These are phyloP conservation scores for Pseudopithomyces maydicus DNA, from an alignment of 2,329 filamentous ascomycete species.

Conservation along the genomic window DNA sequence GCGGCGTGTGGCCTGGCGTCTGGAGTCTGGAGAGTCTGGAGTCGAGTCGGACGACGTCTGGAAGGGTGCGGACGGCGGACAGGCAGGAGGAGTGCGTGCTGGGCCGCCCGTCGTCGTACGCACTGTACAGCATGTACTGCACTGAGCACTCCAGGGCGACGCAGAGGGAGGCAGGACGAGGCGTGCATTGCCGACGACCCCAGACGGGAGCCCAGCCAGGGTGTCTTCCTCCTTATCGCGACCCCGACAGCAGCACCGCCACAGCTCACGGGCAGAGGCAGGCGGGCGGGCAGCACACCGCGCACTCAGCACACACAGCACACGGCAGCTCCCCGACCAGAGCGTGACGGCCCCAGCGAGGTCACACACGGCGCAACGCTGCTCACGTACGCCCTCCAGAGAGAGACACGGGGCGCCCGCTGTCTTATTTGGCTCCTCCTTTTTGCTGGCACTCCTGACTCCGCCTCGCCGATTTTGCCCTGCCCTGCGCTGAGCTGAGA, in stretches of 20 bases:
- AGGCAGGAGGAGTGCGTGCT: too few species aligned
- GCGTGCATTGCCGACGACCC: background rate
- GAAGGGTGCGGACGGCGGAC: background rate
- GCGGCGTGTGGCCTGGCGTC: too few species aligned
- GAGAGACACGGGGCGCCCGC: background rate
- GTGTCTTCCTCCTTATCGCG: background rate
- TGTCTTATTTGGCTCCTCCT: background rate
- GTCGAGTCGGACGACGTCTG: background rate
- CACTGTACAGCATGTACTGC: background rate
- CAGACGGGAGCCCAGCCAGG: background rate
- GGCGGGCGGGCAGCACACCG: too few species aligned
- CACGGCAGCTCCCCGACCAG: too few species aligned
- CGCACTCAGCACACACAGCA: too few species aligned
- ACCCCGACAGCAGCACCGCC: background rate
- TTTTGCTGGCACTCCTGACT: background rate
- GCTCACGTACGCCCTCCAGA: conserved; percentile 5
- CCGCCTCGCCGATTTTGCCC: conserved; percentile 10
- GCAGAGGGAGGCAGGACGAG: background rate
- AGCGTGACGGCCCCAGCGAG: background rate
- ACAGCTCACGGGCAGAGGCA: background rate
- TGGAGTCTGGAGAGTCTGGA: too few species aligned
- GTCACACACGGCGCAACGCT: background rate
- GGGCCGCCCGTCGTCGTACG: too few species aligned
- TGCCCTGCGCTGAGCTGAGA: background rate
- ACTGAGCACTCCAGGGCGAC: background rate